Evolutionary conservation across 768 basidiomycete species (phyloP).

Genomic region (Panus rudis): DNA sequence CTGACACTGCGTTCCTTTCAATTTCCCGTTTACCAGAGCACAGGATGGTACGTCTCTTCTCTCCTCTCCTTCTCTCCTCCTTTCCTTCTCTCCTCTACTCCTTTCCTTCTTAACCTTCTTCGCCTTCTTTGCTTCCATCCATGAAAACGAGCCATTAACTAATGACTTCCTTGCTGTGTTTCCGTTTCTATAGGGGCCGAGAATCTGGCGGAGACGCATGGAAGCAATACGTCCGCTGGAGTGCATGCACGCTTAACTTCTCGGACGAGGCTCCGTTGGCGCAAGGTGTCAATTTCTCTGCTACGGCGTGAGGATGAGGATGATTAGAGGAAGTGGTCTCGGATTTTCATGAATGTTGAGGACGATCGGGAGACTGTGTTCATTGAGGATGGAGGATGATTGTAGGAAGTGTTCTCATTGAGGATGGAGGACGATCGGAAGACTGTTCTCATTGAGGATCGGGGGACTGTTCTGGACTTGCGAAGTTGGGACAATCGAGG

Average conservation of each 20-base stretch:
- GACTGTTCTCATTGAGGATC: no score
- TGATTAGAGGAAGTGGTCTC: no score
- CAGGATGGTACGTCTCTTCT: slow-evolving; percentile 58
- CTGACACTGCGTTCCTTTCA: not conserved
- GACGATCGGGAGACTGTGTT: no score
- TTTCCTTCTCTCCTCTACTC: not conserved
- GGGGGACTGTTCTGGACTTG: no score
- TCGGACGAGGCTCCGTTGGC: slow-evolving; percentile 84
- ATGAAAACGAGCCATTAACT: not conserved
- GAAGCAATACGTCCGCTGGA: slow-evolving; percentile 95
- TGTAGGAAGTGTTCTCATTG: no score
- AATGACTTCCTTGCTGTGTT: not conserved
- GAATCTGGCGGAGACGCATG: slow-evolving; percentile 98
- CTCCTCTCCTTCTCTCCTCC: slow-evolving; percentile 7
- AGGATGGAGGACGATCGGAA: no score
- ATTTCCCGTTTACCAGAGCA: slow-evolving; percentile 42
- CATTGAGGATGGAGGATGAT: no score
- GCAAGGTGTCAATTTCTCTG: slow-evolving; percentile 82
- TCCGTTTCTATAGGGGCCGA: slow-evolving; percentile 58
- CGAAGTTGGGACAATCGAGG: no score
- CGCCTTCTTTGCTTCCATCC: not conserved
- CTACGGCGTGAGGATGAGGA: slow-evolving; percentile 8
- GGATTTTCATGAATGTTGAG: no score
- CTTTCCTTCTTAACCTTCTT: no score
- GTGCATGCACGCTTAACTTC: slow-evolving; percentile 89